Evolutionary conservation across 2,329 filamentous ascomycete species (phyloP).

Genomic region (Zymoseptoria tritici): DNA sequence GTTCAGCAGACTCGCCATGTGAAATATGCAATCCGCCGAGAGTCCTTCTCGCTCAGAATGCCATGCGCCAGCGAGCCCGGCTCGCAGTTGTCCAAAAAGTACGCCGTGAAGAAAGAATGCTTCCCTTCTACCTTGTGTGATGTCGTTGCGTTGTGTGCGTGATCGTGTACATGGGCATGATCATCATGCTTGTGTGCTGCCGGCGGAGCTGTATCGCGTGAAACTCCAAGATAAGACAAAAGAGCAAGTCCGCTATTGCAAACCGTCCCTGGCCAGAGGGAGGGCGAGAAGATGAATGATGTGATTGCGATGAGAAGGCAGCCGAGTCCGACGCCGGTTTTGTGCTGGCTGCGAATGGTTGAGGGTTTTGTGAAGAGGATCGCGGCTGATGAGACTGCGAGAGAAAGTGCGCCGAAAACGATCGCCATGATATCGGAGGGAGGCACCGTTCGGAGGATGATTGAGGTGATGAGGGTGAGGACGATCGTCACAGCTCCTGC

Average conservation of each 20-base stretch:
- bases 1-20: constrained; percentile 58
- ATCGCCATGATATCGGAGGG: constrained; percentile 30
- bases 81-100: constrained; percentile 62
- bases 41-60: constrained; percentile 85
- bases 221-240: constrained; percentile 32
- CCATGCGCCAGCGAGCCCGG: constrained; percentile 73
- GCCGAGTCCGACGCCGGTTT: constrained; percentile 28
- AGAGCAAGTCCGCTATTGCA: constrained; percentile 29
- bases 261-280: constrained; percentile 29
- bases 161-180: constrained; percentile 21
- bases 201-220: constrained; percentile 33
- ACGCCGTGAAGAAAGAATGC: constrained; percentile 62
- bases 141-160: constrained; percentile 24
- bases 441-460: constrained; percentile 28
- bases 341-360: constrained; percentile 33
- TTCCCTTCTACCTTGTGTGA: constrained; percentile 35
- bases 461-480: constrained; percentile 31
- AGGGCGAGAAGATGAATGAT: constrained; percentile 31
- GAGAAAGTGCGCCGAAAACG: constrained; percentile 34
- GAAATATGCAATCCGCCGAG: constrained; percentile 92
- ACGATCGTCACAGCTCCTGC: constrained; percentile 33
- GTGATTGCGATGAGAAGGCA: constrained; percentile 26
- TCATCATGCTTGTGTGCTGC: constrained; percentile 25
- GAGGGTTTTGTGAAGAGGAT: constrained; percentile 37
- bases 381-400: constrained; percentile 37